These are phyloP conservation scores for Moniliella sp. DNA, from an alignment of 1,284 basidiomycete genomes.

Conservation along the genomic window DNA sequence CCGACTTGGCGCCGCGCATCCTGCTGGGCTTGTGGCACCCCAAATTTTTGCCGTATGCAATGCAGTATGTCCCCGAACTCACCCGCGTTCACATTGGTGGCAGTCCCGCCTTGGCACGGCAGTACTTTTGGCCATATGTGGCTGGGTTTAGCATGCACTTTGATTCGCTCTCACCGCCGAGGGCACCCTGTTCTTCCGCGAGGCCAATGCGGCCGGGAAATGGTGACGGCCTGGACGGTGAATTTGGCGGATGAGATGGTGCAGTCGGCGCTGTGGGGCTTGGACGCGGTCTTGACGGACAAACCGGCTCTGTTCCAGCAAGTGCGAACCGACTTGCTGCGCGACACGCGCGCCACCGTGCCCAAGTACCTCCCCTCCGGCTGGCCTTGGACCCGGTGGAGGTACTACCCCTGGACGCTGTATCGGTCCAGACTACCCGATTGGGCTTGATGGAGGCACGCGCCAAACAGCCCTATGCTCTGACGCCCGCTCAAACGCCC, in stretches of 20 bases:
- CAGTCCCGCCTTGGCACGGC: conserved; percentile 45
- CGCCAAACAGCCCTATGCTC: no score
- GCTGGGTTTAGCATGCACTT: conserved; percentile 74
- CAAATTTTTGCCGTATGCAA: conserved; percentile 60
- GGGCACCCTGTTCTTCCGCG: conserved; percentile 48
- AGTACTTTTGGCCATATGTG: conserved; percentile 75
- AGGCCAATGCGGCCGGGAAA: conserved; percentile 62
- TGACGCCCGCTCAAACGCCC: no score
- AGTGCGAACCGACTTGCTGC: not conserved
- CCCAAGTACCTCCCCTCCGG: no score
- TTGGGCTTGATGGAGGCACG: no score
- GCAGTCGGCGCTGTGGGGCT: not conserved
- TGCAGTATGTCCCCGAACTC: conserved; percentile 55
- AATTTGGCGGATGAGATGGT: no score
- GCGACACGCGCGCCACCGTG: no score
- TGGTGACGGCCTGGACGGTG: no score
- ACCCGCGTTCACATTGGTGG: conserved; percentile 65
- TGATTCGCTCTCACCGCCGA: conserved; percentile 51
- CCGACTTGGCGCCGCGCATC: conserved; percentile 60
- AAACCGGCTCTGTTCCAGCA: not conserved
- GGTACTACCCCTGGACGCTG: no score
- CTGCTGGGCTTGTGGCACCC: conserved; percentile 64
- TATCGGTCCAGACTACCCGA: no score
- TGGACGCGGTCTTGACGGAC: not conserved
- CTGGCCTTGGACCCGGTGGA: no score